Conservation (phyloP, 2,329 filamentous ascomycete genomes). For the Exophiala spinifera region DNA sequence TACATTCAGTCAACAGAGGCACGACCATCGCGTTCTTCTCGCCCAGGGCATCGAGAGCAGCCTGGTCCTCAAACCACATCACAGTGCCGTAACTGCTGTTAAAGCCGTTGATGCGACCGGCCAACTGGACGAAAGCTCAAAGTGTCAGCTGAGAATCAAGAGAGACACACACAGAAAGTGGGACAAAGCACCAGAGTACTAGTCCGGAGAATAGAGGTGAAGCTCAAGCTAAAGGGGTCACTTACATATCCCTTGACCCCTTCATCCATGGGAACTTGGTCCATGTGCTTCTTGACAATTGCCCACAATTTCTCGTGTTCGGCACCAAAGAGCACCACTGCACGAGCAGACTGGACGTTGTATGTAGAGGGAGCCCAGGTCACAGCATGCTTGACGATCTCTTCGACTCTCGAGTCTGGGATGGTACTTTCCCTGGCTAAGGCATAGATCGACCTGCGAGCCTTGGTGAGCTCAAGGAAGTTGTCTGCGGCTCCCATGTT, state of each 20-base stretch:
- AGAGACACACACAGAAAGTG: no score
- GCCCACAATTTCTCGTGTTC: slow-evolving; percentile 90
- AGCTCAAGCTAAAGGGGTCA: no score
- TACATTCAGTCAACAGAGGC: slow-evolving; percentile 68
- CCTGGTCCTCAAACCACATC: slow-evolving; percentile 81
- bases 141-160: no score
- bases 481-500: slow-evolving; percentile 5
- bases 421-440: slow-evolving; percentile 18
- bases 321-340: slow-evolving; percentile 72
- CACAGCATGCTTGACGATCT: slow-evolving; percentile 26
- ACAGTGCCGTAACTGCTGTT: slow-evolving; percentile 69
- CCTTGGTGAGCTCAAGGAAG: slow-evolving; percentile 20
- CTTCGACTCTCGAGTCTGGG: slow-evolving; percentile 23
- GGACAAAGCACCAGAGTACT: no score
- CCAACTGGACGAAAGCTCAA: neutral
- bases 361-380: slow-evolving; percentile 64
- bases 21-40: slow-evolving; percentile 61
- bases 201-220: no score
- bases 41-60: slow-evolving; percentile 59
- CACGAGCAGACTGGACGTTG: slow-evolving; percentile 81
- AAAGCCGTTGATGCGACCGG: slow-evolving; percentile 14
- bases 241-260: slow-evolving; percentile 7
- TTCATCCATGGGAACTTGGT: slow-evolving; percentile 9
- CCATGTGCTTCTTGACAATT: slow-evolving; percentile 45
- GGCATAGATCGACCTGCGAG: slow-evolving; percentile 24